Conservation (phyloP, 2,329 filamentous ascomycete genomes). For the Pseudovirgaria hyperparasitica region DNA sequence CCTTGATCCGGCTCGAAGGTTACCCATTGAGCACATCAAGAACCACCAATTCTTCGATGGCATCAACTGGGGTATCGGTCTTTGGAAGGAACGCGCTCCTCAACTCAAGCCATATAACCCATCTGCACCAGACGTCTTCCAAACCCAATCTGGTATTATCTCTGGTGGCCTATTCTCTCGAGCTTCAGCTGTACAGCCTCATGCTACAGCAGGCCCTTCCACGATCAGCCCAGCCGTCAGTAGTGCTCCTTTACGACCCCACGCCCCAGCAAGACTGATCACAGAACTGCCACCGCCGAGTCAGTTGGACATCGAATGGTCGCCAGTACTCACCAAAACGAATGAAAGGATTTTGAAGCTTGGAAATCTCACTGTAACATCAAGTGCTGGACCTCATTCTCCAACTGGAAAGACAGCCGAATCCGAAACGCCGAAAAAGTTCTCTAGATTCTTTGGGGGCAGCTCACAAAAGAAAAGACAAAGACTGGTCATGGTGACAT, state of each 20-base stretch:
- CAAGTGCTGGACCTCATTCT: conserved; percentile 63
- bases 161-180: conserved; percentile 13
- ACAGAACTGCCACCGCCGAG: conserved; percentile 94
- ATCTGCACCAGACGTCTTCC: conserved; percentile 59
- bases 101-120: conserved; percentile 74
- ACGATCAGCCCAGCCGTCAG: conserved; percentile 10
- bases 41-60: conserved; percentile 93
- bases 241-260: conserved; percentile 36
- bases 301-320: conserved; percentile 97
- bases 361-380: conserved; percentile 77
- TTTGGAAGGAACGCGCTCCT: conserved; percentile 88
- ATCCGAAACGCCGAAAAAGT: conserved; percentile 61
- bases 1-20: conserved; percentile 67
- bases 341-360: conserved; percentile 93
- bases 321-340: conserved; percentile 75
- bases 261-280: conserved; percentile 58
- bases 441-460: conserved; percentile 86
- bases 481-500: conserved; percentile 88
- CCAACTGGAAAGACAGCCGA: conserved; percentile 58
- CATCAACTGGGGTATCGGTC: conserved; percentile 63
- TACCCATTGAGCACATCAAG: conserved; percentile 93
- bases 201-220: conserved; percentile 15
- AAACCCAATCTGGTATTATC: too few species aligned
- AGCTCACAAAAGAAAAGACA: conserved; percentile 87
- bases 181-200: conserved; percentile 8